Conservation (phyloP, 352 stramenopile genomes). For the Phytophthora podocarpi region DNA sequence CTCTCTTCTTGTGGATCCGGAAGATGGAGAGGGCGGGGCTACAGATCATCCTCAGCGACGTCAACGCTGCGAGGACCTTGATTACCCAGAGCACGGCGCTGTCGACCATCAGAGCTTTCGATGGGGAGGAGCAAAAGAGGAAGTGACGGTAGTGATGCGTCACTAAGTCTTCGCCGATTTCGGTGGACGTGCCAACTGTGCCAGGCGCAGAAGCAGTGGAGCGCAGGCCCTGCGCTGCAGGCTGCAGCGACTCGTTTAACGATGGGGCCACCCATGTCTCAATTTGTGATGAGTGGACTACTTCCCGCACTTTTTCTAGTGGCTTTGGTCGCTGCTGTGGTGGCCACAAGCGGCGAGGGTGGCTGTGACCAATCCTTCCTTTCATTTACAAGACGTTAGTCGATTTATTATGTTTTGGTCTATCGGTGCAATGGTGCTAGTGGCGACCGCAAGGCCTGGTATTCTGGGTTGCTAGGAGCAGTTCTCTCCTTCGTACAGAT, state of each 20-base stretch:
- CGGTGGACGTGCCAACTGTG: neutral
- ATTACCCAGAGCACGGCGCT: slow-evolving; percentile 26
- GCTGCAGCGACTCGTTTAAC: too few species aligned
- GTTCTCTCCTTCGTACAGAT: slow-evolving; percentile 3
- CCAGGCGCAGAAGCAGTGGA: too few species aligned
- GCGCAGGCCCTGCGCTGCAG: too few species aligned
- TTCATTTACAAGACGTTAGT: neutral
- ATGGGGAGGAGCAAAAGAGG: slow-evolving; percentile 1
- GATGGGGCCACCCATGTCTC: too few species aligned
- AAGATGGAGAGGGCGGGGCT: slow-evolving; percentile 38
- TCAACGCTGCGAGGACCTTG: slow-evolving; percentile 28
- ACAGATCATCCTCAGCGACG: slow-evolving; percentile 42
- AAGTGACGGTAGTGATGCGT: too few species aligned
- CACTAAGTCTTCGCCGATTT: too few species aligned
- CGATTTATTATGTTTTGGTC: slow-evolving; percentile 6
- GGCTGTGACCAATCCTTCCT: neutral
- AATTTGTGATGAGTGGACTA: neutral
- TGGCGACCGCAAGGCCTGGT: slow-evolving; percentile 19
- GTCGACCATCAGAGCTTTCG: slow-evolving; percentile 17
- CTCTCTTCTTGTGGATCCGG: slow-evolving; percentile 37
- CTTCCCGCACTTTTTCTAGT: too few species aligned
- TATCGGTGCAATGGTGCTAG: slow-evolving; percentile 16
- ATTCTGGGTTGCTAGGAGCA: slow-evolving; percentile 26
- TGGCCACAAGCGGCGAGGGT: too few species aligned
- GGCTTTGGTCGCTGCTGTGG: too few species aligned